Evolutionary conservation across 164 flowering plant genomes (phyloP).

Genomic region (Vitis labrusca): DNA sequence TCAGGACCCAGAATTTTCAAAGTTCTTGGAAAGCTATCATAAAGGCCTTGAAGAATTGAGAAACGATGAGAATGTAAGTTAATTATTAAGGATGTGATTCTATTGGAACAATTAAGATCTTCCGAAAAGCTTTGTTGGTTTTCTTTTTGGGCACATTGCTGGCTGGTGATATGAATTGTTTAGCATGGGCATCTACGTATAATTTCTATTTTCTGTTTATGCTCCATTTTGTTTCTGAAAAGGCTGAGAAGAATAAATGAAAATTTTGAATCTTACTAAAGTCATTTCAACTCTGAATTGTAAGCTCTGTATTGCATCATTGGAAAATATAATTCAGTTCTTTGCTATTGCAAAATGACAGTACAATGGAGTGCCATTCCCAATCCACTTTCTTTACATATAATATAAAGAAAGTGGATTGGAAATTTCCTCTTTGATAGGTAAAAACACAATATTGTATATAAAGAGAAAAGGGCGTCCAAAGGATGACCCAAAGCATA

Average conservation of each 20-base stretch:
- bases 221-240: neutral
- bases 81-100: neutral
- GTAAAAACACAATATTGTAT: too few species aligned
- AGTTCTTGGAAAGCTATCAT: slow-evolving; percentile 52
- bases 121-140: neutral
- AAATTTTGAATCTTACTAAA: neutral
- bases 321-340: too few species aligned
- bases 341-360: too few species aligned
- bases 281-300: neutral
- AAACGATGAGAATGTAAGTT: slow-evolving; percentile 49
- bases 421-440: too few species aligned
- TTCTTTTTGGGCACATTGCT: neutral
- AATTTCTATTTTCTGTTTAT: neutral
- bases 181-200: neutral
- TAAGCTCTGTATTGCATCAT: too few species aligned
- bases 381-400: too few species aligned
- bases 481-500: too few species aligned
- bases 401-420: too few species aligned
- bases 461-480: too few species aligned
- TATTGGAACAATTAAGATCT: neutral
- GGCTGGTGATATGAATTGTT: neutral
- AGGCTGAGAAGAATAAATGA: neutral
- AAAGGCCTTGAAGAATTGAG: slow-evolving; percentile 24
- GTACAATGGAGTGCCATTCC: too few species aligned
- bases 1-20: slow-evolving; percentile 69